Evolutionary conservation across 192 early-diverging fungal species (phyloP).

Genomic region (Bifiguratus adelaidae): DNA sequence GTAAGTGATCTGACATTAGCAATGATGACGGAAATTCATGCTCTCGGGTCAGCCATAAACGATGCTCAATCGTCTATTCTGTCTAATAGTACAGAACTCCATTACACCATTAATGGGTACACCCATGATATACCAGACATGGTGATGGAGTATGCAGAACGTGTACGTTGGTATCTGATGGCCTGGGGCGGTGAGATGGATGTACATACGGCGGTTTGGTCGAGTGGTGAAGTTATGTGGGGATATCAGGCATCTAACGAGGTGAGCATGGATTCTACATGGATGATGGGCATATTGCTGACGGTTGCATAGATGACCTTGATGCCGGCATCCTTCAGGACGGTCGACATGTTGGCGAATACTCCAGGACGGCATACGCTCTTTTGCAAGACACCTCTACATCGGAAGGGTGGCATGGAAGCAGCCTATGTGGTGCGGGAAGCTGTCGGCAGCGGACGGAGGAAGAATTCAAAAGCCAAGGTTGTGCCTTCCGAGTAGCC

Average conservation of each 20-base stretch:
- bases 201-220: slow-evolving; percentile 1
- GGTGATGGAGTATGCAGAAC: neutral
- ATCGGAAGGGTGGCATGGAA: slow-evolving; percentile 28
- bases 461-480: neutral
- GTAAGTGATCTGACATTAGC: no score
- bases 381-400: slow-evolving; percentile 25
- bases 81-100: no score
- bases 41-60: no score
- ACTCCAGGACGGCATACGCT: slow-evolving; percentile 29
- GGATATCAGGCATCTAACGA: slow-evolving; percentile 25
- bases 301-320: no score
- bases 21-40: no score
- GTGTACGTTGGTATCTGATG: neutral
- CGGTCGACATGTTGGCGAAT: slow-evolving; percentile 23
- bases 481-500: neutral
- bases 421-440: neutral
- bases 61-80: no score
- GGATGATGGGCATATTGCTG: no score
- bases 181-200: neutral
- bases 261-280: no score
- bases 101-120: slow-evolving; percentile 23
- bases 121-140: slow-evolving; percentile 16
- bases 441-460: neutral
- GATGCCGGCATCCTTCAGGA: slow-evolving; percentile 18
- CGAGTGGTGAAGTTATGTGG: slow-evolving; percentile 18